Base-by-base conservation (phyloP, 768 basidiomycete genomes). In the Podaxis sp. region DNA sequence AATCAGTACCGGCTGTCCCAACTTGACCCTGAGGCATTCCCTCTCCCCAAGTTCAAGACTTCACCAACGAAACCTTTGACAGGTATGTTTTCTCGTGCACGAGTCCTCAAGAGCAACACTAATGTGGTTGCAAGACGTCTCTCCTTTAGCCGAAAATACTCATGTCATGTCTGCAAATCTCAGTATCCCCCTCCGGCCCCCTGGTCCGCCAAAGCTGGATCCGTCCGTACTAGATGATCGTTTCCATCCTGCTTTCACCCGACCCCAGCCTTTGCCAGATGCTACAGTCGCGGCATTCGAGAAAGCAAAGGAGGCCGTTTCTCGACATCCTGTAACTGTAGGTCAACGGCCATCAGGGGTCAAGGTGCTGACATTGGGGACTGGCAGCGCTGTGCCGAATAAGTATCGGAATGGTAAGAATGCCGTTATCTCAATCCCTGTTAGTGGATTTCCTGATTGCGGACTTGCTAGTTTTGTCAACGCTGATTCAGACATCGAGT, bases 321-420 rank as follows among this genome's bases (percentile, higher is more conserved):
- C 73, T 36, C 69, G 72, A 46, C 55, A 53, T 36, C 65, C 52
- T 48, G 63, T 36, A 11, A 42, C 15, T 51, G 2, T 3, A 15
- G 66, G 53, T 59, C 65, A 65, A 52, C 63, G n/a, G 30, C 66
- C 36, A 22, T 38, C 46, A 19, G 65, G 52, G 59, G 82, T 98
- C 7, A 75, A 74, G 8, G 77, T 98, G 49, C 82, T 91, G 7
- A 83, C 95, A 1, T 79, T 99, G 5, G 96, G 96, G 2, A 98
- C 96, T 0, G 92, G 92, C 2, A 96, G 94, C 69, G 89, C 93
- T 0, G 72, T 92, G 44, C 93, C 96, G 0, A 88, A 83, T 42
- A 92, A 88, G 72, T 93, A 93, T 68, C 84, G 96, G 61, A 98
- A 97, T 72, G 92, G 93, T 93, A 56, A 42, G 80, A 67, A 36